A percentile compares a stretch with the other conserved stretches of the same genome.
phyloP scores from a whole-genome alignment of 129 eudicot genomes.

The Ambrosia artemisiifolia region DNA sequence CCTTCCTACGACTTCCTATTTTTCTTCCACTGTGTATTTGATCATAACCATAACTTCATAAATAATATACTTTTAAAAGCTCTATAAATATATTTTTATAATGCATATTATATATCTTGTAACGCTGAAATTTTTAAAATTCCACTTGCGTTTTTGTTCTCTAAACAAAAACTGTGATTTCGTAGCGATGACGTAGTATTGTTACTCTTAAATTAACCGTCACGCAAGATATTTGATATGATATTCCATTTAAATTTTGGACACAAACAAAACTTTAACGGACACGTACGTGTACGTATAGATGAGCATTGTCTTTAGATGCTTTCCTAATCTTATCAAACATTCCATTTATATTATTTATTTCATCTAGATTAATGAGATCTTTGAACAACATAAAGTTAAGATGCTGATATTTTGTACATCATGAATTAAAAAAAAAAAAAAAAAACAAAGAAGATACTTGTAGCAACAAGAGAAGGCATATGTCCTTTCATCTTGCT shows the following conservation, averaged over 20 bases:
- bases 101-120: neutral
- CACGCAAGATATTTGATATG: neutral
- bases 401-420: constrained; percentile 7
- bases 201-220: constrained; percentile 1
- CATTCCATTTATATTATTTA: neutral
- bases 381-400: constrained; percentile 11
- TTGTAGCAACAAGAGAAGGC: constrained; percentile 23
- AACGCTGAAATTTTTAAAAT: neutral
- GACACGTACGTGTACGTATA: constrained; percentile 13
- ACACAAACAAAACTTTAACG: constrained; percentile 18
- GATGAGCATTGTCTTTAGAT: neutral
- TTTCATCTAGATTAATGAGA: neutral
- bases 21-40: too few species aligned
- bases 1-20: too few species aligned
- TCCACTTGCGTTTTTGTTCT: neutral
- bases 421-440: neutral
- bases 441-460: neutral
- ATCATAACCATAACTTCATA: too few species aligned
- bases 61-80: too few species aligned
- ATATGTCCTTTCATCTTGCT: constrained; percentile 17
- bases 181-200: too few species aligned
- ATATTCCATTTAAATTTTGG: neutral
- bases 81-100: neutral
- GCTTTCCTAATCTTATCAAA: neutral
- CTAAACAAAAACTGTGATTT: neutral